Percentiles rank a stretch among this genome's conserved stretches.
These are phyloP conservation scores for Malassezia brasiliensis DNA, from an alignment of 1,284 basidiomycete genomes.

Conservation along the genomic window DNA sequence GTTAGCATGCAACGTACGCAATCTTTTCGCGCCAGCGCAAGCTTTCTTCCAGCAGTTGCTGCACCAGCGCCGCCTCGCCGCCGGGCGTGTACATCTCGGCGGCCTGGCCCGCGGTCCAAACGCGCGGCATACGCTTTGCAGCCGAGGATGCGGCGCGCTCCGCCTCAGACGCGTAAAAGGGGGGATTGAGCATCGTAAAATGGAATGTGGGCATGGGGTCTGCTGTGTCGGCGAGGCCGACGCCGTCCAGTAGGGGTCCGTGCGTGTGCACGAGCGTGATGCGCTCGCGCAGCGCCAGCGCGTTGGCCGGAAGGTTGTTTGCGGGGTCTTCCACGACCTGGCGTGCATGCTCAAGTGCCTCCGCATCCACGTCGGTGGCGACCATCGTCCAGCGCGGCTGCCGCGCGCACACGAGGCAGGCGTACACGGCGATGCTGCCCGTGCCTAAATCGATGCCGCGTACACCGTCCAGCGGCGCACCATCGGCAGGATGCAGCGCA, in stretches of 20 bases:
- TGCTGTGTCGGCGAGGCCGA: constrained; percentile 39
- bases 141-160: constrained; percentile 53
- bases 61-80: constrained; percentile 71
- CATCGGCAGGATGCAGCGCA: neutral
- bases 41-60: constrained; percentile 68
- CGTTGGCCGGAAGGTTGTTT: neutral
- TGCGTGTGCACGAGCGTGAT: constrained; percentile 50
- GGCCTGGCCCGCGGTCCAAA: constrained; percentile 52
- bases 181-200: constrained; percentile 84
- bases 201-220: constrained; percentile 49
- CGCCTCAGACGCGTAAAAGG: constrained; percentile 66
- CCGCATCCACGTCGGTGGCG: constrained; percentile 12
- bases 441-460: constrained; percentile 60
- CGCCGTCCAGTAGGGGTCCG: neutral
- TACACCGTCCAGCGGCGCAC: neutral
- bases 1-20: neutral
- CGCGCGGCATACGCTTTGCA: constrained; percentile 38
- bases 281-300: constrained; percentile 24
- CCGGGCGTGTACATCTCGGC: constrained; percentile 77
- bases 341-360: constrained; percentile 3
- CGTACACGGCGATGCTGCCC: constrained; percentile 79
- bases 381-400: constrained; percentile 11
- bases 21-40: constrained; percentile 35
- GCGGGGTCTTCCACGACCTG: constrained; percentile 57
- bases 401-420: constrained; percentile 56